Percentiles rank a stretch among this genome's conserved stretches.
Conservation (phyloP, 108 stramenopile genomes). For the Pseudonitzschia delicatissima region DNA sequence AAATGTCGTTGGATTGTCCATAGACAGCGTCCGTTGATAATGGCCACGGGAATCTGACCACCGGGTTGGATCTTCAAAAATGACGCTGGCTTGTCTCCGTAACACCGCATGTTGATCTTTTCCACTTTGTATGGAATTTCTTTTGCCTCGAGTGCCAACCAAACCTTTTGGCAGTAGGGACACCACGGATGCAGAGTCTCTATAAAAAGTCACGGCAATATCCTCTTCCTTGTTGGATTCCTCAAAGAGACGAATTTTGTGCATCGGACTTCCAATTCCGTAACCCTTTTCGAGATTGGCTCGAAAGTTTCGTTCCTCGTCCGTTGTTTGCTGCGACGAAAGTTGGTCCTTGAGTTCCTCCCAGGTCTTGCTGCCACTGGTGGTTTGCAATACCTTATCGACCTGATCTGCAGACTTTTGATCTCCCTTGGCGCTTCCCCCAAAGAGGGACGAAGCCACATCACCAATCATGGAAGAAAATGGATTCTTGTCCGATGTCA, state of each 20-base stretch:
- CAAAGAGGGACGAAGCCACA: constrained; percentile 21
- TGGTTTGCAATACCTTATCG: constrained; percentile 10
- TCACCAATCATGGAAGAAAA: constrained; percentile 29
- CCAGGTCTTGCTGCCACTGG: constrained; percentile 22
- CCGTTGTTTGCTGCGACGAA: constrained; percentile 41
- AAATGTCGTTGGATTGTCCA: constrained; percentile 81
- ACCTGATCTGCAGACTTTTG: not conserved
- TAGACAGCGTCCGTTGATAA: constrained; percentile 73
- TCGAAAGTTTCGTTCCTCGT: constrained; percentile 66
- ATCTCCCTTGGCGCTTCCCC: not conserved
- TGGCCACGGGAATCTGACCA: constrained; percentile 80
- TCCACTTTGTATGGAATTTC: constrained; percentile 85
- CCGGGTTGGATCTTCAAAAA: constrained; percentile 71
- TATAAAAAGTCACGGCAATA: constrained; percentile 79
- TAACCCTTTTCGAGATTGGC: constrained; percentile 53
- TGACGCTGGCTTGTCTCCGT: constrained; percentile 72
- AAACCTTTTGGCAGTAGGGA: constrained; percentile 91
- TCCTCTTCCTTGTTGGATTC: constrained; percentile 70
- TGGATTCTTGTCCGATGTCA: constrained; percentile 21
- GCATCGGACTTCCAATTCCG: constrained; percentile 67
- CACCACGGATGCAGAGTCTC: constrained; percentile 84
- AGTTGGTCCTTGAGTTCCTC: constrained; percentile 44
- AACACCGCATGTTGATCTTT: constrained; percentile 92
- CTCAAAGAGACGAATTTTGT: constrained; percentile 78
- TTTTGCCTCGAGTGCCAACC: constrained; percentile 81